Percentiles rank a stretch among this genome's conserved stretches.
Conservation (phyloP, 2,329 filamentous ascomycete species). For the Whalleya microplaca region DNA sequence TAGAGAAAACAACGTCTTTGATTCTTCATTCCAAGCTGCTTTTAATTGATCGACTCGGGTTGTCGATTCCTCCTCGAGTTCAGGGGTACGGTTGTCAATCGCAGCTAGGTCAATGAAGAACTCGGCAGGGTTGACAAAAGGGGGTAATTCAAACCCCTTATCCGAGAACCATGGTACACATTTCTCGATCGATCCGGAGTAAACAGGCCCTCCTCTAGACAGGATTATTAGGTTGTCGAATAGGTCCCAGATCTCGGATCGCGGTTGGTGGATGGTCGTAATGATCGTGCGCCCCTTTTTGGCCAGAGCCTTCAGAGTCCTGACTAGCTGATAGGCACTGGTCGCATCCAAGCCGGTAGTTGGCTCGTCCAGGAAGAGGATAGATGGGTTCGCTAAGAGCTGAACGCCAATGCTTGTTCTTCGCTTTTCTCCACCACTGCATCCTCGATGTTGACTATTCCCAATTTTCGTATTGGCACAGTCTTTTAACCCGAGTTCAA, state of each 20-base stretch:
- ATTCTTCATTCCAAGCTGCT: slow-evolving; percentile 58
- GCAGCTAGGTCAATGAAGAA: slow-evolving; percentile 76
- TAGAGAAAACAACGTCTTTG: slow-evolving; percentile 31
- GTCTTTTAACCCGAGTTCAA: slow-evolving; percentile 76
- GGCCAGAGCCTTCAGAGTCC: slow-evolving; percentile 70
- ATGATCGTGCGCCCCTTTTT: slow-evolving; percentile 71
- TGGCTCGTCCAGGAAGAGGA: slow-evolving; percentile 78
- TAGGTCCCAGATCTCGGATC: slow-evolving; percentile 78
- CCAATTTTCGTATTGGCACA: slow-evolving; percentile 77
- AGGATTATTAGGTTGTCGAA: slow-evolving; percentile 75
- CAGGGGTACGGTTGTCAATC: slow-evolving; percentile 70
- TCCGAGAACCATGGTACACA: slow-evolving; percentile 67
- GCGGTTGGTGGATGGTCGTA: slow-evolving; percentile 76
- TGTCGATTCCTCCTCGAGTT: slow-evolving; percentile 64
- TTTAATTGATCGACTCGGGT: slow-evolving; percentile 65
- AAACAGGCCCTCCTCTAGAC: slow-evolving; percentile 69
- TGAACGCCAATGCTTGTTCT: slow-evolving; percentile 78
- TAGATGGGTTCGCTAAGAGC: slow-evolving; percentile 76
- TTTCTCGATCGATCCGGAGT: slow-evolving; percentile 61
- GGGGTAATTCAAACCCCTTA: slow-evolving; percentile 64
- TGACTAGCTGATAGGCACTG: slow-evolving; percentile 73
- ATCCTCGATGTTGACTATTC: slow-evolving; percentile 71
- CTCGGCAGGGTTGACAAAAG: slow-evolving; percentile 79
- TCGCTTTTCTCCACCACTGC: slow-evolving; percentile 79
- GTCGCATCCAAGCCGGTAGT: slow-evolving; percentile 79